These are phyloP conservation scores for Clavispora carvajalis DNA, from an alignment of 805 yeast species.

Conservation along the genomic window DNA sequence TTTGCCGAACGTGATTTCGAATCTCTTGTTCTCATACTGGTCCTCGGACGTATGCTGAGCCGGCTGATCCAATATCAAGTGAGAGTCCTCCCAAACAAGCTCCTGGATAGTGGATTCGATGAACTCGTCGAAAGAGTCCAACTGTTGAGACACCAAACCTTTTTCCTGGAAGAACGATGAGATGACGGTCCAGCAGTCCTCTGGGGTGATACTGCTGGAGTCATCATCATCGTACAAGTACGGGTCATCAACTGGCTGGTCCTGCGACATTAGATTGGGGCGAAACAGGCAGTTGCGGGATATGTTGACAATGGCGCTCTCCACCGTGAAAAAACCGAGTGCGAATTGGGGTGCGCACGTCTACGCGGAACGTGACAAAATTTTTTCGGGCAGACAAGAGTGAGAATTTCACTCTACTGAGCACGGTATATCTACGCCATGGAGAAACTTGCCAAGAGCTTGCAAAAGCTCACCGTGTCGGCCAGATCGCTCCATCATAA, in stretches of 20 bases:
- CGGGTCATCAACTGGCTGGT: slow-evolving; percentile 44
- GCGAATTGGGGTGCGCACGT: slow-evolving; percentile 8
- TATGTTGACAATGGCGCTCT: not conserved
- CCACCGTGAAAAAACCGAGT: slow-evolving; percentile 1
- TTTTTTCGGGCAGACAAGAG: slow-evolving; percentile 1
- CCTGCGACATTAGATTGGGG: slow-evolving; percentile 13
- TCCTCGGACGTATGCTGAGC: slow-evolving; percentile 93
- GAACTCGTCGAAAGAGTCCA: slow-evolving; percentile 97
- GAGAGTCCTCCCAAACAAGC: slow-evolving; percentile 91
- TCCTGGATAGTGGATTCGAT: slow-evolving; percentile 96
- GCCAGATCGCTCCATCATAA: slow-evolving; percentile 26
- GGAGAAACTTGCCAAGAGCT: slow-evolving; percentile 1
- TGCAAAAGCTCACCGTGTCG: not conserved
- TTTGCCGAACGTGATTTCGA: slow-evolving; percentile 96
- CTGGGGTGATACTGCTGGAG: slow-evolving; percentile 73
- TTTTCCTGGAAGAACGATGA: slow-evolving; percentile 93
- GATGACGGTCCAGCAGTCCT: slow-evolving; percentile 98
- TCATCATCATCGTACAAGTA: slow-evolving; percentile 61
- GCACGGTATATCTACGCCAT: not conserved
- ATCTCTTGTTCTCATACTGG: slow-evolving; percentile 86
- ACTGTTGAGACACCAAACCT: slow-evolving; percentile 95
- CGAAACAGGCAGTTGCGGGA: slow-evolving; percentile 1
- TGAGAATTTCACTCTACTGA: not conserved
- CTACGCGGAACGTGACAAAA: slow-evolving; percentile 8
- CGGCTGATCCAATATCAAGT: slow-evolving; percentile 91